phyloP scores from a whole-genome alignment of 2,329 filamentous ascomycete genomes.

The Nemania serpens region DNA sequence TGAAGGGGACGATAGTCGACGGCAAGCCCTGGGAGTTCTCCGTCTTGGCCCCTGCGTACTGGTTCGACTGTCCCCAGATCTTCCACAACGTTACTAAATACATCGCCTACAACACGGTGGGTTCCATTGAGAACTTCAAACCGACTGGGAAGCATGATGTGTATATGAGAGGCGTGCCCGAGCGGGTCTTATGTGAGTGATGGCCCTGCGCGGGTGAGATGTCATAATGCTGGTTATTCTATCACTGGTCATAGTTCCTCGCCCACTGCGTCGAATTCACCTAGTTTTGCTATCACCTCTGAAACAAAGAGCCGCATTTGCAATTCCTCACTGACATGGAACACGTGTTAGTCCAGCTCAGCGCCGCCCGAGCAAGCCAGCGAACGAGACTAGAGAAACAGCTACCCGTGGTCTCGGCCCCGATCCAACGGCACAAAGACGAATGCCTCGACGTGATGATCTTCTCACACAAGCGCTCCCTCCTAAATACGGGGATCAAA shows the following conservation, averaged over 20 bases:
- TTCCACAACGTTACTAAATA: background rate
- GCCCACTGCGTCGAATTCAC: too few species aligned
- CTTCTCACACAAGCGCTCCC: background rate
- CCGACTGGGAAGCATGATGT: background rate
- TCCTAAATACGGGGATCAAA: background rate
- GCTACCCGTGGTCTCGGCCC: background rate
- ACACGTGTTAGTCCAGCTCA: background rate
- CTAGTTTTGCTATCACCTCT: too few species aligned
- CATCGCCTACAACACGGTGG: background rate
- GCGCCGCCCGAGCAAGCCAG: background rate
- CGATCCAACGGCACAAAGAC: background rate
- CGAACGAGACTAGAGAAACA: background rate
- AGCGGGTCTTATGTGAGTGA: background rate
- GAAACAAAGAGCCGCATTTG: background rate
- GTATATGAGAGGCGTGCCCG: conserved; percentile 5
- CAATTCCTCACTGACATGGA: background rate
- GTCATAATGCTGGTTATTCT: too few species aligned
- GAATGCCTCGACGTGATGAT: background rate
- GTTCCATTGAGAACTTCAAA: background rate
- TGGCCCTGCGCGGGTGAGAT: too few species aligned
- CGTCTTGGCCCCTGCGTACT: conserved; percentile 8
- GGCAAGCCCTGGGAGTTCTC: background rate
- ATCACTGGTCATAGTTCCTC: background rate
- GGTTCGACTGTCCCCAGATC: conserved; percentile 8
- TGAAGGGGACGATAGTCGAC: background rate